Conservation (phyloP, 768 basidiomycete genomes). For the Naganishia antarctica region DNA sequence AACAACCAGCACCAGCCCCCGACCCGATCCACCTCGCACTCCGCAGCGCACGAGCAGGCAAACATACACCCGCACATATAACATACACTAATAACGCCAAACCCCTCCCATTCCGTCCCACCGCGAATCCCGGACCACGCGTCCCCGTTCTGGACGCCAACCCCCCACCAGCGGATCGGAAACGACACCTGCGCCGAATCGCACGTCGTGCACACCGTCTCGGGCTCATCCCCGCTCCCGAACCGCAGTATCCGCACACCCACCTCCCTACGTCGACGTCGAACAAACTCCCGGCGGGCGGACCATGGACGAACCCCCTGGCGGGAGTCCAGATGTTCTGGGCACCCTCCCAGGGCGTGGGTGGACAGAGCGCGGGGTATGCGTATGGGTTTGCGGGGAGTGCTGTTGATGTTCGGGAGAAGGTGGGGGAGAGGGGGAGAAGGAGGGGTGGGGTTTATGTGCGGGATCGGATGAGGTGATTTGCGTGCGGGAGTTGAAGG, state of each 20-base stretch:
- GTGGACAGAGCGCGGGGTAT: constrained; percentile 19
- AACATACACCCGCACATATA: too few relatives aligned
- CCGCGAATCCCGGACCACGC: too few relatives aligned
- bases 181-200: constrained; percentile 2
- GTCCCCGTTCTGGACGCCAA: too few relatives aligned
- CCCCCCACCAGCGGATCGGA: constrained; percentile 9
- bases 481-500: neutral
- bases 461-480: constrained; percentile 24
- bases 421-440: constrained; percentile 16
- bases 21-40: too few relatives aligned
- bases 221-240: neutral
- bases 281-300: too few relatives aligned
- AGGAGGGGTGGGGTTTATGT: constrained; percentile 10
- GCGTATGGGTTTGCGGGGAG: constrained; percentile 21
- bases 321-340: neutral
- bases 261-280: neutral
- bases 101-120: neutral
- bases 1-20: too few relatives aligned
- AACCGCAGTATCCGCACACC: neutral
- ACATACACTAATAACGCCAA: neutral
- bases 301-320: neutral
- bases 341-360: neutral
- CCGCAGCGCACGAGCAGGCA: too few relatives aligned
- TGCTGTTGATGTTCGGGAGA: neutral
- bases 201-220: neutral